Evolutionary conservation across 108 stramenopile genomes (phyloP).

Genomic region (Epipyxis sp.): DNA sequence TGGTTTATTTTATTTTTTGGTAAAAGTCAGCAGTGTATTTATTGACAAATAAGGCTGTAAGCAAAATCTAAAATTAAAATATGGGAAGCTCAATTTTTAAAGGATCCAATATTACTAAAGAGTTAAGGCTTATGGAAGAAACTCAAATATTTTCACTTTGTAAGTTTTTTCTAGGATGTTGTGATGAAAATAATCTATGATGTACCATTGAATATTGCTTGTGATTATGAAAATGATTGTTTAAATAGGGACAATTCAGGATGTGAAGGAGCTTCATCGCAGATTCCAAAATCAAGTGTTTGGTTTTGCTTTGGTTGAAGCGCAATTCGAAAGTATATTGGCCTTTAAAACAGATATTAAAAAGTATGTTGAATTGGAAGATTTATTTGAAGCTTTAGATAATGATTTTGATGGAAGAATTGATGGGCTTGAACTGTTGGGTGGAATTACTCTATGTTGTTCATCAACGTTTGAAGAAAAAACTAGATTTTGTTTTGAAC

Average conservation of each 20-base stretch:
- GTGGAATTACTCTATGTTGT: conserved; percentile 41
- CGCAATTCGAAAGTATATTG: conserved; percentile 41
- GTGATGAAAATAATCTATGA: neutral
- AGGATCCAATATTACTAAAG: no score
- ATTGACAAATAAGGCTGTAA: no score
- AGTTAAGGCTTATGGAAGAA: no score
- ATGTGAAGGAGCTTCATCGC: conserved; percentile 31
- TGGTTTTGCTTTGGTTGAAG: conserved; percentile 41
- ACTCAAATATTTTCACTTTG: neutral
- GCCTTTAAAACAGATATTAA: conserved; percentile 14
- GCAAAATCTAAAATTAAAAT: no score
- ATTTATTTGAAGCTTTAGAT: conserved; percentile 38
- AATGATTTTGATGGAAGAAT: conserved; percentile 45
- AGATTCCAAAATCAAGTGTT: conserved; percentile 25
- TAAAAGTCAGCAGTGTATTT: no score
- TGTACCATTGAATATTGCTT: neutral
- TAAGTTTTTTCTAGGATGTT: neutral
- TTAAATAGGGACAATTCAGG: conserved; percentile 24
- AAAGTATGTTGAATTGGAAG: neutral
- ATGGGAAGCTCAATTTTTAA: no score
- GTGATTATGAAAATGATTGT: neutral
- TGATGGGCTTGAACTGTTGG: conserved; percentile 46
- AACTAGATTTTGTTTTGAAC: conserved; percentile 47
- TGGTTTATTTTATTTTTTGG: no score
- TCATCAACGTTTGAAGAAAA: conserved; percentile 41